Conservation (phyloP, 179 eudicot genomes). For the Camellia oleifera region DNA sequence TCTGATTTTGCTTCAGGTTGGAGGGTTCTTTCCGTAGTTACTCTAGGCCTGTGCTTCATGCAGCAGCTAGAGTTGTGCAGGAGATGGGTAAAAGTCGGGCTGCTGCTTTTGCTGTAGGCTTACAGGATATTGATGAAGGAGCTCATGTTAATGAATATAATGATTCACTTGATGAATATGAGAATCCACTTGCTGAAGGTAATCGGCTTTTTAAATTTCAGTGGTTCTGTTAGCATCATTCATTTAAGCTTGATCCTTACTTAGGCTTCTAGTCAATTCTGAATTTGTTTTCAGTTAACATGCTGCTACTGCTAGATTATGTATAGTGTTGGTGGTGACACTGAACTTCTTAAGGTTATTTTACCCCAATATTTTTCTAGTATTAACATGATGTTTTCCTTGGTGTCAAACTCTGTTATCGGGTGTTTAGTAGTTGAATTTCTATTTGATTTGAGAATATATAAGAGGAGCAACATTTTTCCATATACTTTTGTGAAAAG, state of each 20-base stretch:
- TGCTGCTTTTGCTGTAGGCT: constrained; percentile 92
- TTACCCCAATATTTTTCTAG: background rate
- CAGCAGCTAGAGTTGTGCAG: constrained; percentile 98
- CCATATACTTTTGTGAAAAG: background rate
- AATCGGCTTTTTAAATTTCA: constrained; percentile 11
- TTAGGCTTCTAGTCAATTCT: background rate
- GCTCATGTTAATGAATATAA: constrained; percentile 64
- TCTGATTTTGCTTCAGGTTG: constrained; percentile 50
- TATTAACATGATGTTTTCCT: background rate
- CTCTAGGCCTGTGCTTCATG: constrained; percentile 96
- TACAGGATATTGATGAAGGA: constrained; percentile 93
- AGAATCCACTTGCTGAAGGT: constrained; percentile 83
- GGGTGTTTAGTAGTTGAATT: background rate
- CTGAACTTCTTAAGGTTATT: background rate
- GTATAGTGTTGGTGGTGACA: background rate
- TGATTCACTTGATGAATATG: constrained; percentile 78
- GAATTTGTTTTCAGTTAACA: background rate
- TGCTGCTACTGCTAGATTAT: background rate
- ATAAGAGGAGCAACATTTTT: constrained; percentile 3
- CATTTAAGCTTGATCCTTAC: background rate
- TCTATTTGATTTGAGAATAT: background rate
- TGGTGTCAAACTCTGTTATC: background rate
- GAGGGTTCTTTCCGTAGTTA: constrained; percentile 95
- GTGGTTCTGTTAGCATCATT: background rate
- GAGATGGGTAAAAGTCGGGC: constrained; percentile 99